A percentile compares a stretch with the other conserved stretches of the same genome.
Evolutionary conservation across 805 yeast genomes (phyloP).

Genomic region (Starmerella potacharoeniae): DNA sequence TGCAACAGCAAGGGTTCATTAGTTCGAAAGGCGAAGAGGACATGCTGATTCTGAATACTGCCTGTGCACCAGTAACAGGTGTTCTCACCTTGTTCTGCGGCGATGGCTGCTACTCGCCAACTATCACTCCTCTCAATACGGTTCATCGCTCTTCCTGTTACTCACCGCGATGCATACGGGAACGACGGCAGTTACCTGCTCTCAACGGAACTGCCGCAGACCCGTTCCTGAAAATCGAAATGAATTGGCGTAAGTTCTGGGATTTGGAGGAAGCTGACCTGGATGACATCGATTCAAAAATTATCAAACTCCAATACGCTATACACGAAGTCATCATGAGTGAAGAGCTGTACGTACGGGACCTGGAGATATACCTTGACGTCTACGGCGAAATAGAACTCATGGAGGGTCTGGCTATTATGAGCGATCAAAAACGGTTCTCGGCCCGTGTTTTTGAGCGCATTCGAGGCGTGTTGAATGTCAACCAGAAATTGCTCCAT

Average conservation of each 20-base stretch:
- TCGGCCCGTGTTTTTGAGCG: constrained; percentile 47
- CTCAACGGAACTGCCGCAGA: constrained; percentile 1
- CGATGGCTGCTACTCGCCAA: constrained; percentile 28
- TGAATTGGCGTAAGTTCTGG: constrained; percentile 25
- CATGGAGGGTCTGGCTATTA: constrained; percentile 27
- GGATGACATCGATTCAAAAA: constrained; percentile 17
- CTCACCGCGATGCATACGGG: constrained; percentile 23
- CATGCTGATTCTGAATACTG: constrained; percentile 10
- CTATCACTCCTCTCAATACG: background rate
- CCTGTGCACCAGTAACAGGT: constrained; percentile 21
- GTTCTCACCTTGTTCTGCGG: constrained; percentile 29
- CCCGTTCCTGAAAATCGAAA: constrained; percentile 13
- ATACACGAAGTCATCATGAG: constrained; percentile 62
- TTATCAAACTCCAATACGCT: constrained; percentile 55
- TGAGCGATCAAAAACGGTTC: constrained; percentile 45
- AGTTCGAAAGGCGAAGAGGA: constrained; percentile 7
- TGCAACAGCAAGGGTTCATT: constrained; percentile 22
- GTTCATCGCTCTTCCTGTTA: constrained; percentile 23
- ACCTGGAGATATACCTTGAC: constrained; percentile 53
- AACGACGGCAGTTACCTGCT: constrained; percentile 6
- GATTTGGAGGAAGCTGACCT: constrained; percentile 16
- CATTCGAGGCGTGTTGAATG: constrained; percentile 42
- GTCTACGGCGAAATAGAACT: constrained; percentile 37
- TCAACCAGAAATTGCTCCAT: constrained; percentile 45
- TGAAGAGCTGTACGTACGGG: constrained; percentile 58